These are phyloP conservation scores for Platanthera zijinensis DNA, from an alignment of 106 monocot species.

Conservation along the genomic window DNA sequence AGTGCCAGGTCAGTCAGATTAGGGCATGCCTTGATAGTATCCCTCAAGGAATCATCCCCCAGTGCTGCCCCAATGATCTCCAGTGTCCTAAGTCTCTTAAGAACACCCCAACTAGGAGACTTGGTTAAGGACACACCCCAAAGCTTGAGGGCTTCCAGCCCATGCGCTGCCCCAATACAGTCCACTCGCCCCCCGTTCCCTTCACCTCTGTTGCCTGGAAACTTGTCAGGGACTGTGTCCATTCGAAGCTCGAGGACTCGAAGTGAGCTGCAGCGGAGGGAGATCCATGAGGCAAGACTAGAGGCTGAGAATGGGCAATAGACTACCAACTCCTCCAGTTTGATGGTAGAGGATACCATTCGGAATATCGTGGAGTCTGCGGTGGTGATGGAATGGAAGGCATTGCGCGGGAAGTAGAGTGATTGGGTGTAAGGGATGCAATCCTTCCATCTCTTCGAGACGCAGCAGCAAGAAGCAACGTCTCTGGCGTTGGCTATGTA, in stretches of 20 bases:
- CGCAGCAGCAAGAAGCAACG: slow-evolving; percentile 60
- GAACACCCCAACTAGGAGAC: slow-evolving; percentile 52
- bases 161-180: slow-evolving; percentile 33
- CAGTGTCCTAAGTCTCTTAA: slow-evolving; percentile 31
- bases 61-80: slow-evolving; percentile 73
- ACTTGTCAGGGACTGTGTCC: slow-evolving; percentile 38
- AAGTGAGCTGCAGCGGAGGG: slow-evolving; percentile 32
- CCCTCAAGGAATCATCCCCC: slow-evolving; percentile 35
- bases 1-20: slow-evolving; percentile 67
- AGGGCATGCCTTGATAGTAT: slow-evolving; percentile 48
- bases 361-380: slow-evolving; percentile 45
- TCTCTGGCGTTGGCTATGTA: slow-evolving; percentile 63
- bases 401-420: slow-evolving; percentile 77
- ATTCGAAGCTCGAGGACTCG: slow-evolving; percentile 72
- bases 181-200: slow-evolving; percentile 19
- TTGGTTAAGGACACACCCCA: slow-evolving; percentile 64
- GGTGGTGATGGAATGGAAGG: slow-evolving; percentile 26
- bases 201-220: background rate
- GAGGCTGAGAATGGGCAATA: slow-evolving; percentile 74
- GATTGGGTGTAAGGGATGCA: slow-evolving; percentile 52
- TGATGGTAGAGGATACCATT: slow-evolving; percentile 37
- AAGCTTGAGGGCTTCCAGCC: slow-evolving; percentile 65
- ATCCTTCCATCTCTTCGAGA: slow-evolving; percentile 59
- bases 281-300: slow-evolving; percentile 43
- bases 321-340: slow-evolving; percentile 64